Evolutionary conservation across 805 yeast species (phyloP).

Genomic region (Crinitomyces ghanaensis): DNA sequence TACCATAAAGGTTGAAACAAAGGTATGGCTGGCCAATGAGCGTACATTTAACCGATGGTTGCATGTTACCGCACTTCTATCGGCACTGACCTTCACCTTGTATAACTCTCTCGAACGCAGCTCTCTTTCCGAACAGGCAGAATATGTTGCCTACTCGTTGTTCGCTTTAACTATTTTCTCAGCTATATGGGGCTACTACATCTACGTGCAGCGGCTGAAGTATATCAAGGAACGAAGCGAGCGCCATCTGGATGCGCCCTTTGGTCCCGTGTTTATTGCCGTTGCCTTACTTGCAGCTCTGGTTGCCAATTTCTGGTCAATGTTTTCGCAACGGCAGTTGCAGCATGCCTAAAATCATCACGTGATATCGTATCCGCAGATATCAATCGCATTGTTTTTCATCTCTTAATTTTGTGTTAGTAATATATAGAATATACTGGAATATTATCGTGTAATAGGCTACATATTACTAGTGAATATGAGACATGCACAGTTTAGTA

Average conservation of each 20-base stretch:
- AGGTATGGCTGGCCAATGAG: constrained; percentile 97
- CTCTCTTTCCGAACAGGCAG: constrained; percentile 45
- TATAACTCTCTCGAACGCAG: constrained; percentile 65
- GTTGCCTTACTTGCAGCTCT: constrained; percentile 56
- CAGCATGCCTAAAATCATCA: not conserved
- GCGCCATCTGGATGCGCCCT: constrained; percentile 74
- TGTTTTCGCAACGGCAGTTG: constrained; percentile 3
- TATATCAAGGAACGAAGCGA: constrained; percentile 75
- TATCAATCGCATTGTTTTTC: not conserved
- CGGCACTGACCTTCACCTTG: constrained; percentile 75
- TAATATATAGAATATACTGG: too few relatives aligned
- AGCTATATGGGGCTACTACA: constrained; percentile 80
- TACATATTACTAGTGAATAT: too few relatives aligned
- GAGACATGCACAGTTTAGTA: too few relatives aligned
- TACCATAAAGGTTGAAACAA: constrained; percentile 89
- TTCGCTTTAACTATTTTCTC: constrained; percentile 73
- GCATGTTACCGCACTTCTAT: constrained; percentile 72
- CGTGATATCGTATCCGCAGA: not conserved
- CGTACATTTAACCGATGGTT: constrained; percentile 96
- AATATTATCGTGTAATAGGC: too few relatives aligned
- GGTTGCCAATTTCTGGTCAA: constrained; percentile 54
- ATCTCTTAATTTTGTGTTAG: too few relatives aligned
- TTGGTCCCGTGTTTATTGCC: constrained; percentile 80
- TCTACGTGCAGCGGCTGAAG: constrained; percentile 58
- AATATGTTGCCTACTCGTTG: constrained; percentile 61